Evolutionary conservation across 805 yeast species (phyloP).

Genomic region (Candida argentea): DNA sequence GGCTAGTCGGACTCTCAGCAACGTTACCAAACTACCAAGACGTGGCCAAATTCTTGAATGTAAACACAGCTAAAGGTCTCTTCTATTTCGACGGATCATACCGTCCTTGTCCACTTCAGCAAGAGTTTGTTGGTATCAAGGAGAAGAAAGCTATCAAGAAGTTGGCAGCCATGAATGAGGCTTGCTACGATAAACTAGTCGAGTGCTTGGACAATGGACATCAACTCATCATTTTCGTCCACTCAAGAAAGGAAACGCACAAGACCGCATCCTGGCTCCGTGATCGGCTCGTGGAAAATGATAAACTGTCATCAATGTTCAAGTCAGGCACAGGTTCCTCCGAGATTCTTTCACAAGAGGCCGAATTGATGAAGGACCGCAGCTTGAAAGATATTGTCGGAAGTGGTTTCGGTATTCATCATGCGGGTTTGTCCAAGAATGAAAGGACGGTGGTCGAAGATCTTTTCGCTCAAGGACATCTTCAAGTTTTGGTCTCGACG

Average conservation of each 20-base stretch:
- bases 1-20: constrained; percentile 85
- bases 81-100: constrained; percentile 76
- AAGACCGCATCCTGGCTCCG: constrained; percentile 71
- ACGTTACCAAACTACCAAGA: constrained; percentile 84
- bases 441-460: constrained; percentile 80
- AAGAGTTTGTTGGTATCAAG: constrained; percentile 79
- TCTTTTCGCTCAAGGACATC: constrained; percentile 76
- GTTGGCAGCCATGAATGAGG: constrained; percentile 77
- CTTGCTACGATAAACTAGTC: constrained; percentile 65
- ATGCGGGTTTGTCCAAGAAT: constrained; percentile 70
- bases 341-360: constrained; percentile 57
- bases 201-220: constrained; percentile 53
- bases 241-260: constrained; percentile 84
- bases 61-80: constrained; percentile 44
- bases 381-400: constrained; percentile 52
- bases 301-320: constrained; percentile 34
- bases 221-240: constrained; percentile 86
- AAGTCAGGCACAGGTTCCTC: constrained; percentile 45
- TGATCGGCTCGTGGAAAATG: constrained; percentile 50
- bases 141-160: constrained; percentile 74
- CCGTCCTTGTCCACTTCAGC: constrained; percentile 89
- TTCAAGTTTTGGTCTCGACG: constrained; percentile 79
- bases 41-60: constrained; percentile 74
- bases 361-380: constrained; percentile 42
- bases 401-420: constrained; percentile 80